A percentile compares a stretch with the other conserved stretches of the same genome.
Evolutionary conservation across 495 filamentous ascomycete genomes (phyloP).

Genomic region (Parmelia sp.): DNA sequence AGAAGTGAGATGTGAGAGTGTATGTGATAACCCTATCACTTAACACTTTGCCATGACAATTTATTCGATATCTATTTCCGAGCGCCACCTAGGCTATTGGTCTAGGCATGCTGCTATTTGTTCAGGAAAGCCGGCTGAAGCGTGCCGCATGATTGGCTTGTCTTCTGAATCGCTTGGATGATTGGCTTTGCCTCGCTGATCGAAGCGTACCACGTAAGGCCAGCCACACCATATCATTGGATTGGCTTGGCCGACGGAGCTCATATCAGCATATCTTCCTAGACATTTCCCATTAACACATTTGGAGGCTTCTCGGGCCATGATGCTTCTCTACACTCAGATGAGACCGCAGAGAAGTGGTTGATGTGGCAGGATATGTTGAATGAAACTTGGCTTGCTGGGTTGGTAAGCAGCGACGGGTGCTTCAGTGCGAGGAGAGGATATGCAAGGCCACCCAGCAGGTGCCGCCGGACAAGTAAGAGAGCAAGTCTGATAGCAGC

Average conservation of each 20-base stretch:
- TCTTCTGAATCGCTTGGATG: background rate
- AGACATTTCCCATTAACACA: background rate
- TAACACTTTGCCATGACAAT: too few relatives aligned
- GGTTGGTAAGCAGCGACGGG: too few relatives aligned
- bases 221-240: background rate
- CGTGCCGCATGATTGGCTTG: background rate
- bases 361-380: background rate
- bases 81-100: background rate
- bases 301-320: too few relatives aligned
- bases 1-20: too few relatives aligned
- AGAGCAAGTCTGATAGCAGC: too few relatives aligned
- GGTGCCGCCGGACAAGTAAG: too few relatives aligned
- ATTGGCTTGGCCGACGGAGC: background rate
- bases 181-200: background rate
- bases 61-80: background rate
- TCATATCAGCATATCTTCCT: background rate
- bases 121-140: background rate
- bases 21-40: background rate
- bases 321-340: background rate
- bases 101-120: background rate
- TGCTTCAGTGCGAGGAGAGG: too few relatives aligned
- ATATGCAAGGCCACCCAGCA: too few relatives aligned
- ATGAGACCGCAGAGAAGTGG: background rate
- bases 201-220: background rate
- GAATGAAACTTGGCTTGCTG: too few relatives aligned